Percentiles rank a stretch among this genome's conserved stretches.
Conservation (phyloP, 805 yeast genomes). For the Saccharomycopsis vini region DNA sequence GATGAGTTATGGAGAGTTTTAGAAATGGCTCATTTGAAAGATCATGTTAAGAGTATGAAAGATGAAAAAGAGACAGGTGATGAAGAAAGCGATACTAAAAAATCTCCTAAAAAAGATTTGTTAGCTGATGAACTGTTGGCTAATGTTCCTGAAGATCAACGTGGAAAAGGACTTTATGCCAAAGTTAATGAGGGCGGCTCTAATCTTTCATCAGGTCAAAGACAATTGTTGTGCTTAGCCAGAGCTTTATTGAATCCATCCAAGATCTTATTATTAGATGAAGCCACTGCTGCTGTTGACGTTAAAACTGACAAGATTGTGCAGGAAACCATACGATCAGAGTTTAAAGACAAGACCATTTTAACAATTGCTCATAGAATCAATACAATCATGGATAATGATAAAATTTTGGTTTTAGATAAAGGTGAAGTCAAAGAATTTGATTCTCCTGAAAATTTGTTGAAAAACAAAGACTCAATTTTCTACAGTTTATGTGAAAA, state of each 20-base stretch:
- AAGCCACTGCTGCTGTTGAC: constrained; percentile 87
- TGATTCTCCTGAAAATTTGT: constrained; percentile 52
- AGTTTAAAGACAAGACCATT: constrained; percentile 69
- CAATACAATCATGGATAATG: constrained; percentile 81
- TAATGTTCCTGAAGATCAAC: background rate
- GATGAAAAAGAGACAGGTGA: constrained; percentile 24
- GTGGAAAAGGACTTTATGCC: constrained; percentile 40
- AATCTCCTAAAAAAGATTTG: background rate
- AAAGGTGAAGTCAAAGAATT: constrained; percentile 70
- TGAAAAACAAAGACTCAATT: constrained; percentile 34
- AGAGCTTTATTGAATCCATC: constrained; percentile 70
- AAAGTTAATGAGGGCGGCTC: constrained; percentile 67
- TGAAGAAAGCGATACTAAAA: background rate
- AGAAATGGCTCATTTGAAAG: constrained; percentile 49
- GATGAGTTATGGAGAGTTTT: constrained; percentile 49
- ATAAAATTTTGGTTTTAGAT: constrained; percentile 66
- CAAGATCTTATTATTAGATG: constrained; percentile 68
- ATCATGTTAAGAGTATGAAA: constrained; percentile 35
- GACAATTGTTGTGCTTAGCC: constrained; percentile 77
- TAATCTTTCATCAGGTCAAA: constrained; percentile 80
- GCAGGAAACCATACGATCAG: constrained; percentile 69
- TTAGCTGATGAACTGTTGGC: background rate
- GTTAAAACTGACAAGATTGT: constrained; percentile 74
- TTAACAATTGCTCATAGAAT: constrained; percentile 85
- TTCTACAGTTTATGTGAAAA: constrained; percentile 48